Evolutionary conservation across 73 alveolate genomes (phyloP).

Genomic region (Paramecium caudatum): DNA sequence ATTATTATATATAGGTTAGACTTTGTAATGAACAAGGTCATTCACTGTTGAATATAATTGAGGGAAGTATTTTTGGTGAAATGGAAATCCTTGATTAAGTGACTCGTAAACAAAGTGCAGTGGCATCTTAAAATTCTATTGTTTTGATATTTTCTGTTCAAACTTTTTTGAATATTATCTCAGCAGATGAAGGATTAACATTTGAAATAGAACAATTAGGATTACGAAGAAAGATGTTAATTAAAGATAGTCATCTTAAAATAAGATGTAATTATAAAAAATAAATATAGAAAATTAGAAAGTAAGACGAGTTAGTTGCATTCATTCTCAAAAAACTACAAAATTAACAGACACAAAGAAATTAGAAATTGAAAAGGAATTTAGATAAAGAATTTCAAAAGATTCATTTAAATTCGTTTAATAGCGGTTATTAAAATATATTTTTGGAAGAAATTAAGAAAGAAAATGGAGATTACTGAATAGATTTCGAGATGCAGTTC

Average conservation of each 20-base stretch:
- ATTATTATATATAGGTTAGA: neutral
- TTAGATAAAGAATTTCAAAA: neutral
- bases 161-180: neutral
- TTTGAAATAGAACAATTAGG: conserved; percentile 52
- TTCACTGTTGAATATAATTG: neutral
- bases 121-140: conserved; percentile 37
- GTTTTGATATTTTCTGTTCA: conserved; percentile 10
- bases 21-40: conserved; percentile 17
- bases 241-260: conserved; percentile 42
- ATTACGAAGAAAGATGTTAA: conserved; percentile 13
- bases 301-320: conserved; percentile 49
- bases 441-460: conserved; percentile 36
- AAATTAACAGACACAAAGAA: conserved; percentile 29
- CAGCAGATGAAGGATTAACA: neutral
- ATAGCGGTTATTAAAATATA: neutral
- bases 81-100: conserved; percentile 28
- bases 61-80: conserved; percentile 59
- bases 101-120: conserved; percentile 5
- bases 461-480: conserved; percentile 13
- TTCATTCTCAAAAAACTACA: neutral
- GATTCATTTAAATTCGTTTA: neutral
- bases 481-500: conserved; percentile 9
- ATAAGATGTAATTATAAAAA: neutral
- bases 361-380: conserved; percentile 14
- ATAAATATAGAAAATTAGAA: neutral